Conservation (phyloP, 73 alveolate species). For the Durusdinium trenchii region DNA sequence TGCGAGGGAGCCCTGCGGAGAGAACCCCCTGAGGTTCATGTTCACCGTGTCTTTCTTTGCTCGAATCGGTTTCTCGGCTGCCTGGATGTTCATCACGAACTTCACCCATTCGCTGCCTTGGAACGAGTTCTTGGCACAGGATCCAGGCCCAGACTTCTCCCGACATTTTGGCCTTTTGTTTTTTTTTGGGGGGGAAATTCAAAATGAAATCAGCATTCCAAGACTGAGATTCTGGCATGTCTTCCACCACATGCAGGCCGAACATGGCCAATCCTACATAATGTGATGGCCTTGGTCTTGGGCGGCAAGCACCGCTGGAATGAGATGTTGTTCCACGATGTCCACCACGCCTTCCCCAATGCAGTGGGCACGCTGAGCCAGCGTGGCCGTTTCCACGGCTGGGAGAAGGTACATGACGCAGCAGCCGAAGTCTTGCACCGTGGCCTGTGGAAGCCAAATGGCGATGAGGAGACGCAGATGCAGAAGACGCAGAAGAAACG, state of each 20-base stretch:
- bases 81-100: slow-evolving; percentile 93
- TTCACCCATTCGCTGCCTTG: slow-evolving; percentile 87
- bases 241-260: slow-evolving; percentile 37
- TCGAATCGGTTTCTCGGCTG: slow-evolving; percentile 58
- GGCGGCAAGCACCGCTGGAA: slow-evolving; percentile 74
- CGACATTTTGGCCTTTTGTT: neutral
- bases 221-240: too few relatives aligned
- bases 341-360: slow-evolving; percentile 72
- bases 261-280: slow-evolving; percentile 57
- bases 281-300: slow-evolving; percentile 61
- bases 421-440: slow-evolving; percentile 38
- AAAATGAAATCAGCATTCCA: neutral
- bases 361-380: slow-evolving; percentile 84
- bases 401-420: slow-evolving; percentile 73
- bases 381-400: slow-evolving; percentile 91
- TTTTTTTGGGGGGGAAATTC: neutral
- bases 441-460: slow-evolving; percentile 37
- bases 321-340: slow-evolving; percentile 64
- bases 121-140: slow-evolving; percentile 93
- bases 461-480: slow-evolving; percentile 87
- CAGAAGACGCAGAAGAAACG: slow-evolving; percentile 92
- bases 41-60: slow-evolving; percentile 87
- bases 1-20: too few relatives aligned
- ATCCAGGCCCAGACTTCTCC: neutral
- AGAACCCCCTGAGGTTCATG: too few relatives aligned